Base-by-base conservation (phyloP, 805 yeast genomes). In the Vanderwaltozyma verrucispora region DNA sequence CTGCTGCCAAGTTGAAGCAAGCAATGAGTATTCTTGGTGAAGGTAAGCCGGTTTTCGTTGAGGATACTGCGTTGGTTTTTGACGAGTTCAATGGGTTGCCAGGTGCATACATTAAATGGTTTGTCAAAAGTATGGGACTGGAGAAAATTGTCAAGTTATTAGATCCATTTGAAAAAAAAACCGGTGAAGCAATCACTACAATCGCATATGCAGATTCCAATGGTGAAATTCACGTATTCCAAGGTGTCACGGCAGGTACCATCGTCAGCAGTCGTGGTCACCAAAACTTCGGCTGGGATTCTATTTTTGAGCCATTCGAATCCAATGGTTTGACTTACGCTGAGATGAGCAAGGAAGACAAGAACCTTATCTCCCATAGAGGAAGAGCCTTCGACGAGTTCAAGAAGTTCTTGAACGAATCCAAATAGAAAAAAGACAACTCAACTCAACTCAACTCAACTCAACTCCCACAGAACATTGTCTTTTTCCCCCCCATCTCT, bases 61-160 rank as follows among this genome's bases (percentile, higher is more conserved):
- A 92, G 56, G 99, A 92, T 52, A 92, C 98, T 0, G 88, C 95
- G 35, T 71, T 92, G 28, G 84, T 81, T 4, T 92, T 82, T 60
- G 72, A 72, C 35, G 95, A 94, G 2, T 69, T 80, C 53, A 77
- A 82, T 36, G 80, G 77, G 13, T 70, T 92, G 35, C 99, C 99
- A 3, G 99, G 99, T 18, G 97, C 97, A 1, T 85, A 86, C 47
- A 74, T 77, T 61, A 89, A 89, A 60, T 89, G 98, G 98, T 92
- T 92, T 61, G 71, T 85, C 32, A 66, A 77, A 44, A 62, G 73
- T 12, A 58, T 88, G 46, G 96, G 96, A 0, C 69, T 83, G 25
- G 74, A 73, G 12, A 89, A 89, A 2, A 63, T 89, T 38, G 82
- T 78, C 41, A 77, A 80, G 50, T 71, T 89, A 79, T 65, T 94